A percentile compares a stretch with the other conserved stretches of the same genome.
Conservation (phyloP, 805 yeast species). For the Cyberlindnera saturnus region DNA sequence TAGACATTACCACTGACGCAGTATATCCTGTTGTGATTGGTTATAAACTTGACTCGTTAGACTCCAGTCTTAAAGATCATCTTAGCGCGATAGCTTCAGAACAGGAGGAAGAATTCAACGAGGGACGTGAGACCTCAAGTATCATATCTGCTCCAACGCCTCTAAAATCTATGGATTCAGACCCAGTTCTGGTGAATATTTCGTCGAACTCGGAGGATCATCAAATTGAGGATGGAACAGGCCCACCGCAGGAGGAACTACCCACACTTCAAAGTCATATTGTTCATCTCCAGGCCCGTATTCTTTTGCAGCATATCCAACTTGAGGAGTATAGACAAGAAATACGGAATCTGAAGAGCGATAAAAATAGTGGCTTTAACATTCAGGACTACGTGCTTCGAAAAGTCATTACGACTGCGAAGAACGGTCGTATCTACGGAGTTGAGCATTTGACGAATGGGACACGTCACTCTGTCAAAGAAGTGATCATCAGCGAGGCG, state of each 20-base stretch:
- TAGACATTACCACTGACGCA: too few species aligned
- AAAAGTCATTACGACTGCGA: not conserved
- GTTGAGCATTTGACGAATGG: conserved; percentile 4
- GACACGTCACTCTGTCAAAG: conserved; percentile 4
- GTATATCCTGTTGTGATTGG: too few species aligned
- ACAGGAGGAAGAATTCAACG: not conserved
- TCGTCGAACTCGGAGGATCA: too few species aligned
- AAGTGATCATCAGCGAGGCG: conserved; percentile 1
- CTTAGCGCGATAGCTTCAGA: not conserved
- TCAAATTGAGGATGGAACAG: too few species aligned
- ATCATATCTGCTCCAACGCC: too few species aligned
- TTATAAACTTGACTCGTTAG: too few species aligned
- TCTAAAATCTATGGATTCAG: too few species aligned
- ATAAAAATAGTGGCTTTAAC: not conserved
- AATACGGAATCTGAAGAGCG: not conserved
- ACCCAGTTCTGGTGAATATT: too few species aligned
- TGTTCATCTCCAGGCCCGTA: not conserved
- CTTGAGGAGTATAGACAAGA: not conserved
- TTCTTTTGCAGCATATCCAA: not conserved
- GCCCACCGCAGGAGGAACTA: too few species aligned
- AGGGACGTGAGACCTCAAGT: too few species aligned
- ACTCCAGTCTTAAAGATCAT: too few species aligned
- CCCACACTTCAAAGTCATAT: not conserved
- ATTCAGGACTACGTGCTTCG: conserved; percentile 1
- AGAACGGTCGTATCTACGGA: conserved; percentile 4